Evolutionary conservation across 331 rosid genomes (phyloP).

Genomic region (Phaseolus coccineus): DNA sequence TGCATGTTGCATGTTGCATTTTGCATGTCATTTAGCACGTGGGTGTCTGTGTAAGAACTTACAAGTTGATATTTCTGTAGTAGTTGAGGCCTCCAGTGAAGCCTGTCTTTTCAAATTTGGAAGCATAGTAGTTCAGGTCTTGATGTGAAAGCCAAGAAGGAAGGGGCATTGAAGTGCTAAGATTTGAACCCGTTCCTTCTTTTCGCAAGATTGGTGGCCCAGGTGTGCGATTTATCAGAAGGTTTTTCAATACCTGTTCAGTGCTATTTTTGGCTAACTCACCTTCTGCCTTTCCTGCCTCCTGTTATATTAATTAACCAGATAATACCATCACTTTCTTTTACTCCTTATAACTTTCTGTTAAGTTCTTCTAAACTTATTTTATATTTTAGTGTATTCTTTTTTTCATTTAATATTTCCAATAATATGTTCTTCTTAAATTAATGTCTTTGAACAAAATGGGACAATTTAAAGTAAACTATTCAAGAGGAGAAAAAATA

Average conservation of each 20-base stretch:
- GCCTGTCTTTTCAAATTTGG: conserved; percentile 53
- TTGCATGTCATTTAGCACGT: too few relatives aligned
- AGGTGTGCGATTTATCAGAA: conserved; percentile 31
- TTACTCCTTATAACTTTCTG: too few relatives aligned
- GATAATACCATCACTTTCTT: too few relatives aligned
- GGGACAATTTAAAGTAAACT: too few relatives aligned
- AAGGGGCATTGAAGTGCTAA: background rate
- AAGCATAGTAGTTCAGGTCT: conserved; percentile 43
- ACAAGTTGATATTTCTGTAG: conserved; percentile 53
- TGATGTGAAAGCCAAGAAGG: conserved; percentile 58
- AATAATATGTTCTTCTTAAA: too few relatives aligned
- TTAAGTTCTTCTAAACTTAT: too few relatives aligned
- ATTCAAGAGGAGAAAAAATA: too few relatives aligned
- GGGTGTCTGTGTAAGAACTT: background rate
- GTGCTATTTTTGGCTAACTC: conserved; percentile 12
- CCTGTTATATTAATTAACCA: conserved; percentile 27
- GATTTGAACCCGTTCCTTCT: conserved; percentile 27
- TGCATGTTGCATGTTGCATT: too few relatives aligned
- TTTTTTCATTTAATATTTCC: too few relatives aligned
- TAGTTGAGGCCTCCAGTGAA: conserved; percentile 56
- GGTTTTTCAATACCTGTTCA: conserved; percentile 1
- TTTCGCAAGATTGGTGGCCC: conserved; percentile 50
- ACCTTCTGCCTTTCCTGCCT: conserved; percentile 49
- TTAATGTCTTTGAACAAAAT: too few relatives aligned
- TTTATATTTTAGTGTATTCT: too few relatives aligned